A percentile compares a stretch with the other conserved stretches of the same genome.
phyloP scores from a whole-genome alignment of 805 yeast genomes.

The Lipomyces sp. region DNA sequence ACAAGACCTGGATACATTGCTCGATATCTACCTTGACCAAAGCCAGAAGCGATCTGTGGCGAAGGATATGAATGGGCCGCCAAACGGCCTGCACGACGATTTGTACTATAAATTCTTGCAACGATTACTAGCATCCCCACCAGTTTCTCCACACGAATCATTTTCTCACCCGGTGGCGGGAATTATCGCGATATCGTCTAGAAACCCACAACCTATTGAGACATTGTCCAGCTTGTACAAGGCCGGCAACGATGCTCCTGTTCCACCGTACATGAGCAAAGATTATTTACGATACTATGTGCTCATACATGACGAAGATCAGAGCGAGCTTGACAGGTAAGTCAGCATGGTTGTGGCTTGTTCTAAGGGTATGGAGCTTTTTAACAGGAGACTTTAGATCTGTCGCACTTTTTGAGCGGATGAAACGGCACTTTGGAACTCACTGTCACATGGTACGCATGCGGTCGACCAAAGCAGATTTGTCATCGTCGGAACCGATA shows the following conservation, averaged over 20 bases:
- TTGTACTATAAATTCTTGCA: constrained; percentile 64
- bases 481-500: constrained; percentile 17
- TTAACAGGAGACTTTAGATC: constrained; percentile 41
- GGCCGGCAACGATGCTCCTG: constrained; percentile 47
- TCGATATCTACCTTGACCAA: constrained; percentile 19
- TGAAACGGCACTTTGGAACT: constrained; percentile 49
- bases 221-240: constrained; percentile 59
- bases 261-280: constrained; percentile 69
- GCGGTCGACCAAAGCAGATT: constrained; percentile 16
- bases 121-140: constrained; percentile 61
- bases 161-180: constrained; percentile 86
- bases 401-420: constrained; percentile 47
- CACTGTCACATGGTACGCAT: constrained; percentile 43
- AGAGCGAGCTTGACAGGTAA: constrained; percentile 50
- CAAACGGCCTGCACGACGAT: constrained; percentile 43
- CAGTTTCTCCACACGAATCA: constrained; percentile 77
- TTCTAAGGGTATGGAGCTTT: not conserved
- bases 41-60: constrained; percentile 35
- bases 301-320: constrained; percentile 55
- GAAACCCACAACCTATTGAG: constrained; percentile 63
- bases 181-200: constrained; percentile 64
- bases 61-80: constrained; percentile 35
- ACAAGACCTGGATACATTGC: constrained; percentile 27
- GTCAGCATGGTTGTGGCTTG: constrained; percentile 1
- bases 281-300: constrained; percentile 63